Percentiles rank a stretch among this genome's conserved stretches.
phyloP scores from a whole-genome alignment of 768 basidiomycete genomes.

The Crucibulum laeve region DNA sequence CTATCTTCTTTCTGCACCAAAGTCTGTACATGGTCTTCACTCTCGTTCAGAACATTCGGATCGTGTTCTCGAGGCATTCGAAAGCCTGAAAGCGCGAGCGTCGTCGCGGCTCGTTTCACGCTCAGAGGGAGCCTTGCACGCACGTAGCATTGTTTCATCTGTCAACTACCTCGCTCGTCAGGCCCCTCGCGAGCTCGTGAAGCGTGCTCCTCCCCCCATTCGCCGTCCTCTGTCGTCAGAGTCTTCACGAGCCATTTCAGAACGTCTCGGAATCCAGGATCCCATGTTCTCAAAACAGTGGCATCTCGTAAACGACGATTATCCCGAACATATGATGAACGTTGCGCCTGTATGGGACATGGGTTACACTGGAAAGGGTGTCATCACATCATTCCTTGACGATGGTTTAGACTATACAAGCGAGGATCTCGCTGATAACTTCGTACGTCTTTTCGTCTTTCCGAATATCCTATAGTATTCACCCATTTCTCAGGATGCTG shows the following conservation, averaged over 20 bases:
- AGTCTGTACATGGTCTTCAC: constrained; percentile 23
- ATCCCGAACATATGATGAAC: constrained; percentile 84
- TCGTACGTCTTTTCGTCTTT: constrained; percentile 52
- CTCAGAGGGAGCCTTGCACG: constrained; percentile 33
- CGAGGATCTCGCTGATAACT: constrained; percentile 85
- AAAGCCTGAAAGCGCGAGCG: constrained; percentile 35
- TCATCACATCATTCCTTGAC: constrained; percentile 87
- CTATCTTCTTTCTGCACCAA: constrained; percentile 73
- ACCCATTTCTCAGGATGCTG: constrained; percentile 63
- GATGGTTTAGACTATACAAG: constrained; percentile 92
- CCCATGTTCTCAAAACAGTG: constrained; percentile 85
- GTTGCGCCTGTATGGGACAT: constrained; percentile 90
- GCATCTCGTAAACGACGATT: constrained; percentile 90
- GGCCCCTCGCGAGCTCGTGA: constrained; percentile 59
- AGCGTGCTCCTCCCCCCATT: constrained; percentile 69
- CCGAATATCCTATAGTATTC: neutral
- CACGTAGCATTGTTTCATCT: constrained; percentile 46
- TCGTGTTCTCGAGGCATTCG: constrained; percentile 44
- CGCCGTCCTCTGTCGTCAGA: constrained; percentile 30
- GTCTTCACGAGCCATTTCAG: constrained; percentile 45
- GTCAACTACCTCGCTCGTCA: constrained; percentile 64
- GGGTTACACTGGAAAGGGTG: constrained; percentile 83
- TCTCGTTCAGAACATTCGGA: constrained; percentile 34
- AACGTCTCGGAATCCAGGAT: constrained; percentile 67
- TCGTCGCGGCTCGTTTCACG: constrained; percentile 29